Evolutionary conservation across 768 basidiomycete genomes (phyloP), one percentile per base, ranked within the genome.

Genomic region (Guyanaporus albipodus): DNA sequence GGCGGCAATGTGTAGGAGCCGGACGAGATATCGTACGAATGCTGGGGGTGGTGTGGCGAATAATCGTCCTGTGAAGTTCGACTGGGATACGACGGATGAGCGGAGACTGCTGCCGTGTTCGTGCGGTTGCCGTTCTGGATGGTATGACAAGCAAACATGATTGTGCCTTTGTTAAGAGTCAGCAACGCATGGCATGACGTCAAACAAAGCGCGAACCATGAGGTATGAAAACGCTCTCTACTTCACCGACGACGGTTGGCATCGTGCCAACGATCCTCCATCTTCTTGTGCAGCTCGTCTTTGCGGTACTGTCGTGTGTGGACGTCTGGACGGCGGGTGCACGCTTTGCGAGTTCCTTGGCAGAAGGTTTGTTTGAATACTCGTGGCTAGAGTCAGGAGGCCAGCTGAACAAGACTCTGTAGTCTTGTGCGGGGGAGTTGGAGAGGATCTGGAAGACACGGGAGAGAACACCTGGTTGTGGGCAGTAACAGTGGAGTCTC

Each of bases 151-250:
- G 71, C 71, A 47, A 70, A 70, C 58, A 72, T 71, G 49, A 70
- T 63, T 38, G 63, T 56, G 38, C 68, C 68, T 70, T 58, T 21
- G 19, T 15, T 23, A 22, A 38, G 34, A 44, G 50, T 54, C 37
- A 56, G 56, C 52, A 64, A 55, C 56, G 44, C 64, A 62, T 66
- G 64, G 58, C 38, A 51, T 66, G 67, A 67, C 66, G 62, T 66
- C 66, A 66, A 60, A 67, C 52, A 44, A 62, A 49, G 39, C 58
- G 58, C 79, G 57, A 63, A 85, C 89, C 89, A 79, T 92, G 87
- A 64, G 90, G 89, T 67, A 91, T 89, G 67, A 87, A 91, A 53
- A 91, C 84, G 68, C 87, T 90, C 63, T 91, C 88, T 23, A 91
- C 85, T 66, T 83, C 79, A 48, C 75, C 76, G 40, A 72, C 73